These are phyloP conservation scores for Backusella tarrabulga DNA, from an alignment of 192 early-diverging fungal genomes.

Conservation along the genomic window DNA sequence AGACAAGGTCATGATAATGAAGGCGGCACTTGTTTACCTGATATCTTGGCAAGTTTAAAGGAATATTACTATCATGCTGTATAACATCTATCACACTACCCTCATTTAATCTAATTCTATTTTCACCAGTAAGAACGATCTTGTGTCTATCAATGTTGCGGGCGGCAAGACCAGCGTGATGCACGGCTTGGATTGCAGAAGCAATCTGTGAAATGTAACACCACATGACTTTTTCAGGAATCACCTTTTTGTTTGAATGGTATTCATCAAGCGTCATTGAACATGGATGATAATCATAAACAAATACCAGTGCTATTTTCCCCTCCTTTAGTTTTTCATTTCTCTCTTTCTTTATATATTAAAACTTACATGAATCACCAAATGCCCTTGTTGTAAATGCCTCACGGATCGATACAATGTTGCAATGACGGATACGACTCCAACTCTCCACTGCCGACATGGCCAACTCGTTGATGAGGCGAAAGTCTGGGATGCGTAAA, in stretches of 20 bases:
- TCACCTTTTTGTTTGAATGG: conserved; percentile 52
- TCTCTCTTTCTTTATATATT: background rate
- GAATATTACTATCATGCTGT: conserved; percentile 64
- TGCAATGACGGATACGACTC: conserved; percentile 78
- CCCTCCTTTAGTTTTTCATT: background rate
- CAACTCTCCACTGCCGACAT: conserved; percentile 86
- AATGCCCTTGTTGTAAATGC: conserved; percentile 96
- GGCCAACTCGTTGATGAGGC: conserved; percentile 74
- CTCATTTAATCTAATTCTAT: conserved; percentile 71
- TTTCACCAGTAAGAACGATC: conserved; percentile 78
- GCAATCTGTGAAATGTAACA: conserved; percentile 75
- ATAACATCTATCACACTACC: conserved; percentile 72
- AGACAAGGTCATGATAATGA: too few relatives aligned
- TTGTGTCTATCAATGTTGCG: conserved; percentile 77
- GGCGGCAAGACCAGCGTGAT: conserved; percentile 77
- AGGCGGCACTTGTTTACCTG: conserved; percentile 40
- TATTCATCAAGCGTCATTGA: conserved; percentile 65
- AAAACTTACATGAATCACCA: conserved; percentile 79
- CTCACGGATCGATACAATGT: conserved; percentile 85
- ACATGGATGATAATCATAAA: conserved; percentile 92
- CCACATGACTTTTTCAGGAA: conserved; percentile 73
- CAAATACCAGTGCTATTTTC: conserved; percentile 76
- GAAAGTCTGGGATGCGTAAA: conserved; percentile 79
- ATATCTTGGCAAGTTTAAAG: conserved; percentile 41
- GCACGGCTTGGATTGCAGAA: conserved; percentile 76